Evolutionary conservation across 768 basidiomycete species (phyloP), one percentile per base, ranked within the genome.

Genomic region (Leccinellum albellum): DNA sequence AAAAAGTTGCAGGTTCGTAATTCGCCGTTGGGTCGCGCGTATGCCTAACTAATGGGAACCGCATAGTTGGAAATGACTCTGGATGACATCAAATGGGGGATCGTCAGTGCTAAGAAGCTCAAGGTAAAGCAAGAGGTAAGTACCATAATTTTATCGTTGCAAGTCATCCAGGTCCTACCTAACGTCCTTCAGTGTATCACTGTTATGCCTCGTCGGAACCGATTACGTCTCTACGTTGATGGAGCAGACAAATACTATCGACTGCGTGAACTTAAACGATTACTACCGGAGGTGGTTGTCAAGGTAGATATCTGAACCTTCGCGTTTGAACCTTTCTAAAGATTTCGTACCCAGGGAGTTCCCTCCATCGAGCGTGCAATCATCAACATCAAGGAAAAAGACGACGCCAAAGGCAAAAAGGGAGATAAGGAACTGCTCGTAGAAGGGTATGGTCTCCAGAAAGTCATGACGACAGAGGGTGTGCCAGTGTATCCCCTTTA

Each of bases 401-500:
- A 89, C 33, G 87, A 93, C 54, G 73, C 76, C 3, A 81, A 82
- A 59, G 91, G 91, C 3, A 87, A 88, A 73, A 91, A 93, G 64
- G 88, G 86, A 8, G 88, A 94, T 63, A 94, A 96, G 69, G 91
- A 96, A 68, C 75, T 99, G 10, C 81, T 99, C 8, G 94, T 98
- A 1, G 96, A 98, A 79, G 97, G 97, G 9, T 95, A 98, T 72
- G 97, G 97, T 15, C 76, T 99, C 55, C 89, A 94, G 64, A 90
- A 91, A 66, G 96, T 97, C 67, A 99, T 99, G 97, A 88, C 83
- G 24, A 96, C 94, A 1, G 94, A 97, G 75, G 96, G 95, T 93
- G 47, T 35, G n/a, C n/a, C n/a, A n/a, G n/a, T n/a, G 72, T 63
- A 65, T 54, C 8, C 37, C 50, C 35, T 48, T 31, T 31, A 44